Conservation (phyloP, 495 filamentous ascomycete species). For the Penicillium parvum region DNA sequence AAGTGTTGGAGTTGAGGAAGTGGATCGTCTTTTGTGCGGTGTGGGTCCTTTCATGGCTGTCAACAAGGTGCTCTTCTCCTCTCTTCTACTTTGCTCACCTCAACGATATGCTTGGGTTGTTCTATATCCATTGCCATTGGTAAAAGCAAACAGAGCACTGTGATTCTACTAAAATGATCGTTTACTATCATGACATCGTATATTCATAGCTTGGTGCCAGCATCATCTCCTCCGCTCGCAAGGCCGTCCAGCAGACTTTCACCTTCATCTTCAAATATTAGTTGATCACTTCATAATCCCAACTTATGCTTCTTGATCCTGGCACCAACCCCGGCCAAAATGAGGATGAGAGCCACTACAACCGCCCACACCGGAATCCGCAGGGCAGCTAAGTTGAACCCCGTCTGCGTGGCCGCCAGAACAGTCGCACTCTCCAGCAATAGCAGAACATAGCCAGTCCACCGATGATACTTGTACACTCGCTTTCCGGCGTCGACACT, state of each 20-base stretch:
- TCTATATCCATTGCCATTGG: too few species aligned
- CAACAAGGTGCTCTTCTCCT: too few species aligned
- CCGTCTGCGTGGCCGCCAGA: slow-evolving; percentile 68
- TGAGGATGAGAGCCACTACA: slow-evolving; percentile 53
- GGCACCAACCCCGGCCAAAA: slow-evolving; percentile 65
- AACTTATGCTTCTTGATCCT: slow-evolving; percentile 82
- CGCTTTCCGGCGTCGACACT: slow-evolving; percentile 73
- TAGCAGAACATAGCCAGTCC: slow-evolving; percentile 70
- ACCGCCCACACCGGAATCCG: slow-evolving; percentile 71
- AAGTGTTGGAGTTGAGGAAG: slow-evolving; percentile 4
- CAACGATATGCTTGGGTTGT: too few species aligned
- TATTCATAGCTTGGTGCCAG: neutral
- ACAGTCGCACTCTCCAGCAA: slow-evolving; percentile 68
- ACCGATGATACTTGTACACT: slow-evolving; percentile 85
- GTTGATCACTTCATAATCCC: slow-evolving; percentile 44
- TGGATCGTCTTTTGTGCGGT: slow-evolving; percentile 1
- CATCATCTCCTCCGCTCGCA: neutral
- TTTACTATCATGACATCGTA: too few species aligned
- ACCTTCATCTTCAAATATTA: neutral
- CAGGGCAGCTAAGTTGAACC: slow-evolving; percentile 56
- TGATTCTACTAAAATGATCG: too few species aligned
- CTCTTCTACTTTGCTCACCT: neutral
- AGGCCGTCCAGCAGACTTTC: neutral
- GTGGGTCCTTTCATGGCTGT: neutral
- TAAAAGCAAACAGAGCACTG: too few species aligned